Evolutionary conservation across 108 stramenopile species (phyloP).

Genomic region (Skeletonema tropicum): DNA sequence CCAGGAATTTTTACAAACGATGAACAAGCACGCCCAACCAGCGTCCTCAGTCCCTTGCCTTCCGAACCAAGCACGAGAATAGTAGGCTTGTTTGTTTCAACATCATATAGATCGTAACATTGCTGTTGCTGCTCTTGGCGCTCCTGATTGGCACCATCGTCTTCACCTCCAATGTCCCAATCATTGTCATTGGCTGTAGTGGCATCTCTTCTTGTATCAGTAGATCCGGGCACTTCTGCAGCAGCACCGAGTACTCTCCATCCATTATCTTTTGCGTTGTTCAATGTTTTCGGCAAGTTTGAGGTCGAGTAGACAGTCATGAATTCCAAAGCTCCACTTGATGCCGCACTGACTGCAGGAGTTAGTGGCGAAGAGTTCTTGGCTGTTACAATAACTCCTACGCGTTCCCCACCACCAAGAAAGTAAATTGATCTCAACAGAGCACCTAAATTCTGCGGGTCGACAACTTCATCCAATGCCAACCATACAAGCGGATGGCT

Average conservation of each 20-base stretch:
- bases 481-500: slow-evolving; percentile 68
- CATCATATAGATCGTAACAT: slow-evolving; percentile 59
- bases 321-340: slow-evolving; percentile 88
- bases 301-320: slow-evolving; percentile 69
- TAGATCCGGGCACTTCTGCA: slow-evolving; percentile 48
- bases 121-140: slow-evolving; percentile 11
- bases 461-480: slow-evolving; percentile 91
- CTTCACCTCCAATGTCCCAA: slow-evolving; percentile 11
- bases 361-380: slow-evolving; percentile 90
- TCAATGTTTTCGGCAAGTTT: slow-evolving; percentile 85
- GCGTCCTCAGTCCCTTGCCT: slow-evolving; percentile 90
- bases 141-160: slow-evolving; percentile 5
- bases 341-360: slow-evolving; percentile 80
- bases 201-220: neutral
- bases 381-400: slow-evolving; percentile 77
- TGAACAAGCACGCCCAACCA: slow-evolving; percentile 87
- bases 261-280: slow-evolving; percentile 78
- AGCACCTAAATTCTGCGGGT: slow-evolving; percentile 94
- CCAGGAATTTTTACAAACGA: slow-evolving; percentile 90
- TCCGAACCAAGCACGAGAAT: slow-evolving; percentile 96
- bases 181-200: slow-evolving; percentile 5
- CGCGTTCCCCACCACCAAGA: slow-evolving; percentile 55
- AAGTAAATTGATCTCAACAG: slow-evolving; percentile 84
- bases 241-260: slow-evolving; percentile 91
- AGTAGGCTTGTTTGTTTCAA: slow-evolving; percentile 68